Evolutionary conservation across 805 yeast genomes (phyloP), one percentile per base, ranked within the genome.

Genomic region (Candida chauliodis): DNA sequence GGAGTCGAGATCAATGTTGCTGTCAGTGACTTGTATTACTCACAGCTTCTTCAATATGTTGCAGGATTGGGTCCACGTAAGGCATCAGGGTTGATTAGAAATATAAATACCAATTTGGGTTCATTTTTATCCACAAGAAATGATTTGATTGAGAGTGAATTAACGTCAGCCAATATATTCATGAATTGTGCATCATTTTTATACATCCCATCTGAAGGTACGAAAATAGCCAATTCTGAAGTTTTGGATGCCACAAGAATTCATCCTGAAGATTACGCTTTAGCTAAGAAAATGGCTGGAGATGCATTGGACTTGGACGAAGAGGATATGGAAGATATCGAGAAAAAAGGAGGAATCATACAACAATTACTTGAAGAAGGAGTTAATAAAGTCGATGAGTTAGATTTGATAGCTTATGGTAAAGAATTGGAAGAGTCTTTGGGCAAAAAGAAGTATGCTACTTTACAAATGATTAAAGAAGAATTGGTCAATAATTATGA

Each of bases 231-330:
- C 42, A 36, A 36, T 30, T 75, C 83, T 24, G 97, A 91, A 53
- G 70, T 84, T 30, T 72, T 93, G 49, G 99, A 93, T 59, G 90
- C 93, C 36, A 93, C 99, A 0, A 78, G 99, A 65, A 89, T 93
- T 33, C 99, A 93, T 53, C 98, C 98, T 6, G 98, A 93, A 61
- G 99, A 93, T 63, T 93, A 93, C 58, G 95, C 87, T 47, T 72
- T 93, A 49, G 98, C 97, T 3, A 78, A 93, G 36, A 93, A 93
- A 59, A 93, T 93, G 90, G 98, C 97, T 6, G 93, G 96, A 1
- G 99, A 93, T 68, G 98, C 99, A 2, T 73, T 93, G 47, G 99
- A 91, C 57, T 75, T 90, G 47, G 96, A 89, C 51, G 99, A 95
- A 52, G 98, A 91, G 59, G 96, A 89, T 47, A 71, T 86, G 53